A percentile compares a stretch with the other conserved stretches of the same genome.
Evolutionary conservation across 495 filamentous ascomycete species (phyloP).

Genomic region (Glutinoglossum americanum): DNA sequence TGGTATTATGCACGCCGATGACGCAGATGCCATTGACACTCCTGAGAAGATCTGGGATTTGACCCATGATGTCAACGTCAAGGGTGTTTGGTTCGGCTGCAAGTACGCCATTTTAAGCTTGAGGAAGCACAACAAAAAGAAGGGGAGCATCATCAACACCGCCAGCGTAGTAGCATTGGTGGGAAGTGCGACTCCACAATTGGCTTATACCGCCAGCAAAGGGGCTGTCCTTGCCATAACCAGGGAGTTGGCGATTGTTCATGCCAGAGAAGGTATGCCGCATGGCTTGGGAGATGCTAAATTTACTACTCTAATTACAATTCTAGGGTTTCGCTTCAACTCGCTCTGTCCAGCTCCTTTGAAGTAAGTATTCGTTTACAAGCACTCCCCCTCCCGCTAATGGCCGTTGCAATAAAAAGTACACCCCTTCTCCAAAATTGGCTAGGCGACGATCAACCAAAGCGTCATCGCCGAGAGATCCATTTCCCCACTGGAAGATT

Average conservation of each 20-base stretch:
- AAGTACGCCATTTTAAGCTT: constrained; percentile 80
- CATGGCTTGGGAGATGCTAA: neutral
- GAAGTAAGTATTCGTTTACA: constrained; percentile 30
- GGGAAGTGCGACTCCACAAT: constrained; percentile 79
- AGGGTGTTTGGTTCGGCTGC: constrained; percentile 91
- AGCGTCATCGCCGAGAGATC: constrained; percentile 69
- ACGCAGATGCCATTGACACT: constrained; percentile 68
- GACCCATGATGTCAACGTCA: constrained; percentile 89
- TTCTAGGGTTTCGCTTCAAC: constrained; percentile 77
- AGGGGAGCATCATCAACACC: constrained; percentile 79
- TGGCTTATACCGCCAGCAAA: constrained; percentile 90
- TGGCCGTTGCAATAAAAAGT: constrained; percentile 13
- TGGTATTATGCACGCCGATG: constrained; percentile 86
- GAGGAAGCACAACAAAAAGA: constrained; percentile 56
- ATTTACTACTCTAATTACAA: neutral
- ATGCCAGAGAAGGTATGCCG: constrained; percentile 11
- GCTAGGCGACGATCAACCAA: constrained; percentile 73
- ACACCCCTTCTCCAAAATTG: constrained; percentile 79
- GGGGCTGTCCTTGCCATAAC: constrained; percentile 67
- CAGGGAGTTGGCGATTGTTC: constrained; percentile 22
- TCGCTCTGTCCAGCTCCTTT: constrained; percentile 78
- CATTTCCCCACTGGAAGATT: constrained; percentile 93
- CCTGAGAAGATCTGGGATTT: constrained; percentile 87
- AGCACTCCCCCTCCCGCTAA: neutral
- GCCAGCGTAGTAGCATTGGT: constrained; percentile 84